Conservation (phyloP, 1,139 yeast genomes). For the Candida glucosophila region DNA sequence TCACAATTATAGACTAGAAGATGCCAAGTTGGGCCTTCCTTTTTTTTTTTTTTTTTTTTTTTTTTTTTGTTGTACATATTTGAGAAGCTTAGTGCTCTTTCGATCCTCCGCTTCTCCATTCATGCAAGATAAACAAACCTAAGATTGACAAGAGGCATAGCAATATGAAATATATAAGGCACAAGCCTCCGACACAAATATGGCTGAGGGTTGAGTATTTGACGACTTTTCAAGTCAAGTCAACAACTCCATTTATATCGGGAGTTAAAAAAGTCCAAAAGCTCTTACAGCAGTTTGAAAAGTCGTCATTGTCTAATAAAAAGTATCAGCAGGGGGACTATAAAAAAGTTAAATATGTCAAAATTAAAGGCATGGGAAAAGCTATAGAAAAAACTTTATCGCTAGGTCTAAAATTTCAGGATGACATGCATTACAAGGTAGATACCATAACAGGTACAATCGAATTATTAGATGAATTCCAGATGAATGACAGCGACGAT, state of each 20-base stretch:
- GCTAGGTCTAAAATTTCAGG: conserved; percentile 44
- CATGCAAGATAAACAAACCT: too few species aligned
- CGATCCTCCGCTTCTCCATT: too few species aligned
- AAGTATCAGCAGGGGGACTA: conserved; percentile 32
- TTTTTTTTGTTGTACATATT: too few species aligned
- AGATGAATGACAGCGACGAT: conserved; percentile 4
- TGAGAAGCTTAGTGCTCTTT: too few species aligned
- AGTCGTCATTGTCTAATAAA: conserved; percentile 15
- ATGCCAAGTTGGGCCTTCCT: too few species aligned
- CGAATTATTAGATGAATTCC: conserved; percentile 56
- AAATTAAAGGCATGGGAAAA: conserved; percentile 63
- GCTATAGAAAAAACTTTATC: conserved; percentile 48
- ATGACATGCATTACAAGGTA: conserved; percentile 34
- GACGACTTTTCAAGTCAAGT: conserved; percentile 46
- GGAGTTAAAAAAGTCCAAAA: conserved; percentile 51
- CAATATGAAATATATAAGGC: conserved; percentile 33
- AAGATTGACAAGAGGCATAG: conserved; percentile 8
- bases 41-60: too few species aligned
- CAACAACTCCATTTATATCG: conserved; percentile 53
- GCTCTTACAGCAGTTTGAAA: conserved; percentile 31
- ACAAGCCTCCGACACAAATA: conserved; percentile 30
- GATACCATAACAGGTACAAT: conserved; percentile 51
- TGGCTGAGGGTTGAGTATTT: conserved; percentile 27
- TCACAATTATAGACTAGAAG: too few species aligned
- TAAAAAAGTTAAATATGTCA: conserved; percentile 33